Percentiles rank a stretch among this genome's conserved stretches.
Evolutionary conservation across 768 basidiomycete species (phyloP).

Genomic region (Tulasnella sp.): DNA sequence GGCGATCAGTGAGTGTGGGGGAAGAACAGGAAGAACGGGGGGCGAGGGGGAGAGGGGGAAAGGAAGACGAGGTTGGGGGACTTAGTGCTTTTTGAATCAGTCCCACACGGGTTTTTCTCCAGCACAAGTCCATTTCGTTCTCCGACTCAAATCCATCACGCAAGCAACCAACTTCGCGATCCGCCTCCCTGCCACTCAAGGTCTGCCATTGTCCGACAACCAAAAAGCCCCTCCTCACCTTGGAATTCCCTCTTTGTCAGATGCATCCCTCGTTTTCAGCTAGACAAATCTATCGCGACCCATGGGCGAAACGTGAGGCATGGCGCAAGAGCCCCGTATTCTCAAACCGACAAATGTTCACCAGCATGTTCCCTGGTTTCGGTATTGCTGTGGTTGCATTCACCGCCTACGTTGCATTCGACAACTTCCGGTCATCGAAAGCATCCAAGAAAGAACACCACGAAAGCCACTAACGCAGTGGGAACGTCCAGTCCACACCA

Average conservation of each 20-base stretch:
- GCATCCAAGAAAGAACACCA: background rate
- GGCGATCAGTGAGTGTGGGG: background rate
- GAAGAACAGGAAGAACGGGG: background rate
- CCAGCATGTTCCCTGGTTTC: constrained; percentile 86
- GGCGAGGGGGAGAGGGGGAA: constrained; percentile 14
- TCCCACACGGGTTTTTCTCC: too few species aligned
- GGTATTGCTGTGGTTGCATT: constrained; percentile 89
- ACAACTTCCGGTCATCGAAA: constrained; percentile 38
- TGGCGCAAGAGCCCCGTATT: constrained; percentile 90
- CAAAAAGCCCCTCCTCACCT: background rate
- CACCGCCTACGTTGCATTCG: constrained; percentile 76
- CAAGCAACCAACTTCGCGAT: constrained; percentile 7
- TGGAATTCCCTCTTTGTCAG: background rate
- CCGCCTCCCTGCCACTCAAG: constrained; percentile 1
- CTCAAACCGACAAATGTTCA: constrained; percentile 73
- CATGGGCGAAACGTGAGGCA: constrained; percentile 87
- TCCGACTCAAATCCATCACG: background rate
- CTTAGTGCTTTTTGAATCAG: too few species aligned
- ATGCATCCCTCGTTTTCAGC: constrained; percentile 7
- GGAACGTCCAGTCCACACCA: background rate
- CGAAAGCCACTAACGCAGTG: background rate
- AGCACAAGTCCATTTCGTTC: too few species aligned
- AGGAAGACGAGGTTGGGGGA: constrained; percentile 19
- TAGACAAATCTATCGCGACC: constrained; percentile 59
- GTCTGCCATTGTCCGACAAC: constrained; percentile 1